phyloP scores from a whole-genome alignment of 2,329 filamentous ascomycete genomes.

The Anisogramma anomala region DNA sequence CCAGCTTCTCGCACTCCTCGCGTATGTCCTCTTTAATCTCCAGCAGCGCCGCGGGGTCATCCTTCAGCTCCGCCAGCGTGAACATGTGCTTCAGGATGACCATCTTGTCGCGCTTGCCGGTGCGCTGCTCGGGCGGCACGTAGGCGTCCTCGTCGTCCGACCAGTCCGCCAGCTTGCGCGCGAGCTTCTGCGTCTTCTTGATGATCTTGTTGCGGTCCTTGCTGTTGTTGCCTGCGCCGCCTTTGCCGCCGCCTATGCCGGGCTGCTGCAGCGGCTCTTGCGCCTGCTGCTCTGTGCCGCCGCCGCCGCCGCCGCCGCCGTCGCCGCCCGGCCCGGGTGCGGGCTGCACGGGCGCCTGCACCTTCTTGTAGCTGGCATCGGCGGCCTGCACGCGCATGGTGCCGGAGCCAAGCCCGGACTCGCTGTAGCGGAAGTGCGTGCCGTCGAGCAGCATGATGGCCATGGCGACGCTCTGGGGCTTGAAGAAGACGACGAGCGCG shows the following conservation, averaged over 20 bases:
- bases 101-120: constrained; percentile 57
- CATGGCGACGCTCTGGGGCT: constrained; percentile 81
- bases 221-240: constrained; percentile 26
- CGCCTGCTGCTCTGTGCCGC: too few relatives aligned
- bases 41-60: constrained; percentile 69
- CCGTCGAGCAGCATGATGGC: constrained; percentile 74
- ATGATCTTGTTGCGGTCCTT: constrained; percentile 83
- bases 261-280: background rate
- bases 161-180: constrained; percentile 90
- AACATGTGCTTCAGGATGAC: constrained; percentile 93
- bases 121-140: constrained; percentile 33
- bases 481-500: constrained; percentile 87
- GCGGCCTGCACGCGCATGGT: constrained; percentile 74
- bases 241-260: constrained; percentile 1
- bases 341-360: constrained; percentile 64
- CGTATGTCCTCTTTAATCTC: constrained; percentile 94
- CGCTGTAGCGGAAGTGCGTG: constrained; percentile 60
- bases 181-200: constrained; percentile 79
- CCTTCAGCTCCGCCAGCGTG: constrained; percentile 69
- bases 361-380: constrained; percentile 85
- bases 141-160: constrained; percentile 68
- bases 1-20: constrained; percentile 78
- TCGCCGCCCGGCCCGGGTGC: constrained; percentile 26
- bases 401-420: constrained; percentile 41
- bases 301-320: constrained; percentile 28